Evolutionary conservation across 805 yeast genomes (phyloP), one percentile per base, ranked within the genome.

Genomic region (Priceomyces carsonii): DNA sequence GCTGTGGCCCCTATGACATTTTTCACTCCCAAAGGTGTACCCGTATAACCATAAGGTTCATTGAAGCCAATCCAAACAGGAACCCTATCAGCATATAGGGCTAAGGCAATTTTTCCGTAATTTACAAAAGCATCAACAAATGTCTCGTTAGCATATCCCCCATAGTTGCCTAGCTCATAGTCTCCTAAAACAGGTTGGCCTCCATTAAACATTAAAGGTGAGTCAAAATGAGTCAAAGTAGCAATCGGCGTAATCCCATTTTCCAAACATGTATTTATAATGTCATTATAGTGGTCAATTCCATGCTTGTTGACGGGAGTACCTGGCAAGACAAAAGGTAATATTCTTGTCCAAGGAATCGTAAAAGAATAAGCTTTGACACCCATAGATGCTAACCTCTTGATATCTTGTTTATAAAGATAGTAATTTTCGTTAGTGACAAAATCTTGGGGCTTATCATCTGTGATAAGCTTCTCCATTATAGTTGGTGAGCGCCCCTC

Each of bases 161-260:
- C 66, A n/a, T n/a, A n/a, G n/a, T n/a, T n/a, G n/a, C n/a, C n/a
- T n/a, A n/a, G n/a, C n/a, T n/a, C n/a, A n/a, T n/a, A n/a, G 15
- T 48, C 54, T 28, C 56, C 44, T 29, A 34, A 22, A 7, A 34
- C 29, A n/a, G n/a, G n/a, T 33, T 53, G 51, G 5, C 40, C 38
- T n/a, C 18, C 37, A 26, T 29, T 31, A 20, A 43, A 41, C 10
- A 29, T 32, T 15, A 38, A 30, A 2, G 68, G 68, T 6, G 58
- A 35, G 40, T 61, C 68, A 48, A 60, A 61, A 41, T 61, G 68
- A 27, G 51, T 53, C 35, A 61, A 50, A 1, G 68, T 61, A 16
- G 52, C 55, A 14, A 61, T 45, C 8, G 66, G 68, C 8, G 34
- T 35, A 13, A 49, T 37, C 8, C 53, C 53, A 27, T 48, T 44